These are phyloP conservation scores for Corchorus olitorius DNA, from an alignment of 345 rosid genomes.

Conservation along the genomic window DNA sequence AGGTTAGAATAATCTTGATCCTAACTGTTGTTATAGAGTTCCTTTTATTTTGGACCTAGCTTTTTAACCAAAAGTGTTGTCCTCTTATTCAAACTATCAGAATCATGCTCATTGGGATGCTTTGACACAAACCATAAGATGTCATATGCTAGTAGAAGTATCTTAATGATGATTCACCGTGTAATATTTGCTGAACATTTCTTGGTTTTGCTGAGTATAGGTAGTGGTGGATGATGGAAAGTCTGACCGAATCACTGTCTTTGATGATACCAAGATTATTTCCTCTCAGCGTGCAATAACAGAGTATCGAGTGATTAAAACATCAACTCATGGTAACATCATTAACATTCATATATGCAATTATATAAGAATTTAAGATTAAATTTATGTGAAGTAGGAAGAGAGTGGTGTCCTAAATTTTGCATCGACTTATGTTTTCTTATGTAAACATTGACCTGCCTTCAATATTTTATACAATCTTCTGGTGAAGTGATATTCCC, in stretches of 20 bases:
- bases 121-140: background rate
- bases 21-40: constrained; percentile 5
- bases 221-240: constrained; percentile 85
- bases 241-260: constrained; percentile 82
- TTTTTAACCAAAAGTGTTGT: background rate
- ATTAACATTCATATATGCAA: background rate
- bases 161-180: background rate
- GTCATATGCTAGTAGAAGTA: background rate
- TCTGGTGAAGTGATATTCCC: background rate
- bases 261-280: constrained; percentile 41
- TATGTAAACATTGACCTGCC: background rate
- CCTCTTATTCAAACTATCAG: background rate
- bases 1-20: constrained; percentile 48
- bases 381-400: background rate
- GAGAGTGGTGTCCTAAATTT: background rate
- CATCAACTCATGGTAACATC: constrained; percentile 60
- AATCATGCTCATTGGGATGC: background rate
- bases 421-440: background rate
- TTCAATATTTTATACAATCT: background rate
- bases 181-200: background rate
- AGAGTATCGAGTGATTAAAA: constrained; percentile 67
- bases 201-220: constrained; percentile 32
- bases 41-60: background rate
- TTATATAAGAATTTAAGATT: background rate
- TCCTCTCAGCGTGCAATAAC: constrained; percentile 84